Evolutionary conservation across 2,329 filamentous ascomycete species (phyloP).

Genomic region (Magnaporthiopsis incrustans): DNA sequence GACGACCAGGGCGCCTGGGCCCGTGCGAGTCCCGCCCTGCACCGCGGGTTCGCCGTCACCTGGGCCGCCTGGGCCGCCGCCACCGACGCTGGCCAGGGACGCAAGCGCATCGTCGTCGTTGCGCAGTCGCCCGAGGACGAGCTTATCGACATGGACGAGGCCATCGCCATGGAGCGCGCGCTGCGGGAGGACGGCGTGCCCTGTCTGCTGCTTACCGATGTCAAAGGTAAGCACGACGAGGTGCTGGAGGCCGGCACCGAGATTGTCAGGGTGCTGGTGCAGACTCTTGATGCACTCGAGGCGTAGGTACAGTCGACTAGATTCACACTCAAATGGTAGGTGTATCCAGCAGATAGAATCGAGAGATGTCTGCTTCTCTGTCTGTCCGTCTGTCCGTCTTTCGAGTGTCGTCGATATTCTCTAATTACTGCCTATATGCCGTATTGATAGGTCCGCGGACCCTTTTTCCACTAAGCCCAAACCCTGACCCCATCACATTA

Average conservation of each 20-base stretch:
- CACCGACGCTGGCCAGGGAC: background rate
- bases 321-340: background rate
- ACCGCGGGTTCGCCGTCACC: slow-evolving; percentile 13
- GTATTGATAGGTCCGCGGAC: background rate
- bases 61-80: slow-evolving; percentile 1
- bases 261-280: slow-evolving; percentile 39
- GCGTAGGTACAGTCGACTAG: background rate
- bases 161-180: slow-evolving; percentile 43
- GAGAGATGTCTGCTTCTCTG: background rate
- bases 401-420: background rate
- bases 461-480: background rate
- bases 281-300: slow-evolving; percentile 14
- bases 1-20: slow-evolving; percentile 40
- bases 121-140: slow-evolving; percentile 39
- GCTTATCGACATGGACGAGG: slow-evolving; percentile 49
- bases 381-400: background rate
- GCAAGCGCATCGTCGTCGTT: slow-evolving; percentile 29
- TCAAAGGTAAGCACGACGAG: slow-evolving; percentile 54
- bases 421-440: background rate
- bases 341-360: background rate
- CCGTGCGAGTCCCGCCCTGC: slow-evolving; percentile 44
- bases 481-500: background rate
- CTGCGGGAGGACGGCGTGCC: slow-evolving; percentile 30
- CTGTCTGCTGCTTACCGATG: slow-evolving; percentile 33
- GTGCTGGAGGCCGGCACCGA: slow-evolving; percentile 54